Base-by-base conservation (phyloP, 345 rosid genomes). In the Linum trigynum region DNA sequence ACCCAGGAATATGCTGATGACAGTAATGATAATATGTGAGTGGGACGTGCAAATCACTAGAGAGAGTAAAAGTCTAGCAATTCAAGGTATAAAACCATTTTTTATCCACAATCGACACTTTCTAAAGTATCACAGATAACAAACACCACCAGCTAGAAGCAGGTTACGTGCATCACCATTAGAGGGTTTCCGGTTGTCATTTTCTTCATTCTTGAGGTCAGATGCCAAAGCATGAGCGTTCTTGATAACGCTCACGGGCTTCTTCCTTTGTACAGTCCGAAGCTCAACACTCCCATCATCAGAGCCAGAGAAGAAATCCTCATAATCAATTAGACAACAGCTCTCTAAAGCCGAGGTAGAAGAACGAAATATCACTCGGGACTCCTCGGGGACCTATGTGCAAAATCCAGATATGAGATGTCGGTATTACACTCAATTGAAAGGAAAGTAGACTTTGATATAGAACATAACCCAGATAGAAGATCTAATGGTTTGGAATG, bases 261-360 rank as follows among this genome's bases (percentile, higher is more conserved):
- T 95, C 86, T 91, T 95, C 62, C 80, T 86, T 65, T 78, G 65
- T 36, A 68, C 14, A 36, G 69, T 76, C 98, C 99, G 91, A 14
- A 91, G 89, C 67, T 84, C 88, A 76, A 91, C 61, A 72, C 85
- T 85, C 77, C 99, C 98, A 74, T 91, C 86, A 81, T 95, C 99
- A 1, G 97, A 91, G 73, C 99, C 98, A 73, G 97, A 82, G 66
- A 95, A 74, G 76, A 86, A 95, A 67, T 95, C 94, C 63, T 80
- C 83, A 39, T 89, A 87, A 75, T 82, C 80, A 74, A 95, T 76
- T 74, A 95, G 86, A 78, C 96, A 82, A 68, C 98, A 85, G 74
- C 98, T 87, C 77, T 95, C 99, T 69, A 95, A 81, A 75, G 94
- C 85, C 2, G 94, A 80, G 4, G 83, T 77, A 64, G 94, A 84